A percentile compares a stretch with the other conserved stretches of the same genome.
Evolutionary conservation across 371 early-diverging fungal species (phyloP).

Genomic region (Mucor plumbeus): DNA sequence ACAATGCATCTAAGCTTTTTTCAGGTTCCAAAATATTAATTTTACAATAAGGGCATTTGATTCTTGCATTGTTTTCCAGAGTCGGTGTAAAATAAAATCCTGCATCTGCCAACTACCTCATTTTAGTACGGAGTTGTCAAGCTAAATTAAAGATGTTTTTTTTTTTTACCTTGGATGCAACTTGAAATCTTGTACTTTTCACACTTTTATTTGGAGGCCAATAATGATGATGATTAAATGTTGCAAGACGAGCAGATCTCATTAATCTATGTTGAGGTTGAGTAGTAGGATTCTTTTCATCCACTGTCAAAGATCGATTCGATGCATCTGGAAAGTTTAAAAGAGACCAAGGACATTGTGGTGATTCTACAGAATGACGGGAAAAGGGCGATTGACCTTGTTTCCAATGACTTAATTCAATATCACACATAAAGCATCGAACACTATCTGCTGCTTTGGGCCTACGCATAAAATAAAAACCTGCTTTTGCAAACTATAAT

Average conservation of each 20-base stretch:
- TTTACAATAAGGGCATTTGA: slow-evolving; percentile 39
- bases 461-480: slow-evolving; percentile 34
- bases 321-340: slow-evolving; percentile 30
- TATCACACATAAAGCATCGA: slow-evolving; percentile 40
- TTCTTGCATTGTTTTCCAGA: slow-evolving; percentile 7
- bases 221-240: slow-evolving; percentile 30
- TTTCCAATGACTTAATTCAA: slow-evolving; percentile 39
- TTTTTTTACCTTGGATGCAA: slow-evolving; percentile 23
- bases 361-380: slow-evolving; percentile 35
- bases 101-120: slow-evolving; percentile 21
- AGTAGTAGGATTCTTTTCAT: slow-evolving; percentile 3
- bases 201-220: slow-evolving; percentile 36
- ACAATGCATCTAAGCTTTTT: slow-evolving; percentile 21
- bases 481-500: slow-evolving; percentile 40
- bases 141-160: slow-evolving; percentile 10
- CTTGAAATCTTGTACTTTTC: slow-evolving; percentile 8
- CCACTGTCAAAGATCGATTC: background rate
- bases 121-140: background rate
- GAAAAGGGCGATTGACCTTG: slow-evolving; percentile 25
- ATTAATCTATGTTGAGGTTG: slow-evolving; percentile 18
- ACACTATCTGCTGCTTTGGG: slow-evolving; percentile 25
- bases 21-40: slow-evolving; percentile 13
- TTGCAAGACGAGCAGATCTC: slow-evolving; percentile 31
- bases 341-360: slow-evolving; percentile 33
- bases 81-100: slow-evolving; percentile 40